Base-by-base conservation (phyloP, 176 grass and related monocot species). In the Carex parvula region DNA sequence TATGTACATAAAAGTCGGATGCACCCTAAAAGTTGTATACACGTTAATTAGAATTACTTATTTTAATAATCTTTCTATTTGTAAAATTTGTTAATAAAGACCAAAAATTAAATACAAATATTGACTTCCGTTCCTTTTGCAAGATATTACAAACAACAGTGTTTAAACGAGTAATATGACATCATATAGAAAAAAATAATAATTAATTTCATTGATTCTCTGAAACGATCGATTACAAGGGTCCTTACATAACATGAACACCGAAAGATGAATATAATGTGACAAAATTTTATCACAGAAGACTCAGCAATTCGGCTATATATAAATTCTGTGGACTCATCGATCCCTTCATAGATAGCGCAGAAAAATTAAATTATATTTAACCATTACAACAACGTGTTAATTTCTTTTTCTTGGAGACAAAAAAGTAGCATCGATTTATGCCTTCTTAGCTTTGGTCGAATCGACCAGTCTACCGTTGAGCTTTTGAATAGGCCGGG, bases 401-500 rank as follows among this genome's bases (percentile, higher is more conserved):
- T 22, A 9, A 22, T 26, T 20, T 73, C 13, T 24, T 24, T 73
- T 74, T 53, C 65, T 53, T 11, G 21, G 70, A 74, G 70, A 74
- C 21, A 74, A 53, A 74, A 74, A 53, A 6, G 20, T 24, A 42
- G 20, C n/a, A 52, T 1, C 44, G 10, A 4, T 1, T 74, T 24
- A 74, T 48, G 70, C 70, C 70, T 74, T 74, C 6, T 53, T 74
- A 11, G 4, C 44, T 52, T 53, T 74, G 44, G 70, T 74, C 12
- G 22, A 8, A 52, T 53, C 46, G 3, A 74, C 44, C 4, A 52
- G 0, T 21, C 87, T 82, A 2, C 60, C 24, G 18, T 89, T 74
- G 60, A 75, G 58, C 44, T 64, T 32, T 54, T 89, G 87, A 17
- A 33, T 7, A 2, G 87, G 87, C 50, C 87, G 58, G 32, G 87